Conservation (phyloP, 2,329 filamentous ascomycete species). For the Alternaria angustiovoidea region DNA sequence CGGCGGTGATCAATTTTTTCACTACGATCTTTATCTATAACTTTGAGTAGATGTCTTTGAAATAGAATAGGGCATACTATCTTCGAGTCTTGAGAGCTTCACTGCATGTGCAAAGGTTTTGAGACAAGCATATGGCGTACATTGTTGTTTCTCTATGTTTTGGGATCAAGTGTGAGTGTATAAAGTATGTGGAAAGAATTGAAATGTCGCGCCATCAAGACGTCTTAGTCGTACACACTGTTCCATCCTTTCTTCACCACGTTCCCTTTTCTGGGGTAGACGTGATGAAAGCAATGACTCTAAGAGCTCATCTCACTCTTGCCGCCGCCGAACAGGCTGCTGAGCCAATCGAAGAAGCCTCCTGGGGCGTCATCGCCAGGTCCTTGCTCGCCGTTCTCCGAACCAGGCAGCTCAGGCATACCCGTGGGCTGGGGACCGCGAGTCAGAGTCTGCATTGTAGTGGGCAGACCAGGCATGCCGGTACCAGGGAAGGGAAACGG, state of each 20-base stretch:
- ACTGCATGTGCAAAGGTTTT: background rate
- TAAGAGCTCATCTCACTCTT: slow-evolving; percentile 7
- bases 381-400: background rate
- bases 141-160: background rate
- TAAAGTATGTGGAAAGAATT: background rate
- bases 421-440: slow-evolving; percentile 22
- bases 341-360: slow-evolving; percentile 18
- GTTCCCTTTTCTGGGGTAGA: background rate
- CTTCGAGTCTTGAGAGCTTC: background rate
- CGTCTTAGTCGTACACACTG: background rate
- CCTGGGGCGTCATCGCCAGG: slow-evolving; percentile 9
- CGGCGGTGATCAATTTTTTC: slow-evolving; percentile 32
- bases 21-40: slow-evolving; percentile 5
- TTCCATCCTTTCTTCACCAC: background rate
- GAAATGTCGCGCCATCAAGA: slow-evolving; percentile 2
- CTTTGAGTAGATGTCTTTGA: background rate
- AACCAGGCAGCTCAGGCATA: slow-evolving; percentile 6
- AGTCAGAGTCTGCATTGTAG: slow-evolving; percentile 20
- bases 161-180: background rate
- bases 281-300: background rate
- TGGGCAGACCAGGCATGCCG: slow-evolving; percentile 10
- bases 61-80: background rate
- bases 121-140: background rate
- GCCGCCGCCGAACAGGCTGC: slow-evolving; percentile 9
- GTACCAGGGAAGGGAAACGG: slow-evolving; percentile 5